phyloP scores from a whole-genome alignment of 139 green algal genomes.

The Yamagishiella unicocca region DNA sequence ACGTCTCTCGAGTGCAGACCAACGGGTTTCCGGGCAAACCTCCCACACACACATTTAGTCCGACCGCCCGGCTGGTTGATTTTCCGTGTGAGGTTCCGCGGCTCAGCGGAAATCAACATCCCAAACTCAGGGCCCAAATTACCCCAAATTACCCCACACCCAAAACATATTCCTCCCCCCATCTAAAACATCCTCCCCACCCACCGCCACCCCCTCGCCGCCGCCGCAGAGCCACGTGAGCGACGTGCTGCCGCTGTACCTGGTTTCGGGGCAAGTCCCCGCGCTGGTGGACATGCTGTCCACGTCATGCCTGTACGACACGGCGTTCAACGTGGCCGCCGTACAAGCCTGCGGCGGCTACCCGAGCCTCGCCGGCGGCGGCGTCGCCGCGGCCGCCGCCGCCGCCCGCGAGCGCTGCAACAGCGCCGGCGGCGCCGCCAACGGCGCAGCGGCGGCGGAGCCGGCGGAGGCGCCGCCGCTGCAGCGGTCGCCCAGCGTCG shows the following conservation, averaged over 20 bases:
- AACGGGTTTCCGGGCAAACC: too few relatives aligned
- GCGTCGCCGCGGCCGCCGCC: neutral
- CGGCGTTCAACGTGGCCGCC: constrained; percentile 52
- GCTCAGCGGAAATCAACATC: too few relatives aligned
- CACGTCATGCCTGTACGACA: constrained; percentile 21
- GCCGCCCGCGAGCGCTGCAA: neutral
- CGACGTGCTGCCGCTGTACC: constrained; percentile 54
- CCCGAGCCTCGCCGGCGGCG: neutral
- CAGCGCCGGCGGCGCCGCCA: neutral
- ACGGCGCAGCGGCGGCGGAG: neutral
- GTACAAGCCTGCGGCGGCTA: constrained; percentile 44
- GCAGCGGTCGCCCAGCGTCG: neutral
- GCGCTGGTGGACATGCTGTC: constrained; percentile 48
- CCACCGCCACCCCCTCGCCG: too few relatives aligned
- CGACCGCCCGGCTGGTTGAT: too few relatives aligned
- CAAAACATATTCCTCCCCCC: too few relatives aligned
- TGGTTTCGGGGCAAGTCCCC: constrained; percentile 40
- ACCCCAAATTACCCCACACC: too few relatives aligned
- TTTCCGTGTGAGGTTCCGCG: too few relatives aligned
- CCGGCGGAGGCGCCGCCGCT: neutral
- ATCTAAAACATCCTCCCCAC: too few relatives aligned
- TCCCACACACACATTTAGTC: too few relatives aligned
- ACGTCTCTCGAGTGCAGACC: too few relatives aligned
- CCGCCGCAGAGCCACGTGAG: constrained; percentile 6
- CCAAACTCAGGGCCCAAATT: too few relatives aligned